Evolutionary conservation across 2,329 filamentous ascomycete species (phyloP), one percentile per base, ranked within the genome.

Genomic region (Didymella glomerata): DNA sequence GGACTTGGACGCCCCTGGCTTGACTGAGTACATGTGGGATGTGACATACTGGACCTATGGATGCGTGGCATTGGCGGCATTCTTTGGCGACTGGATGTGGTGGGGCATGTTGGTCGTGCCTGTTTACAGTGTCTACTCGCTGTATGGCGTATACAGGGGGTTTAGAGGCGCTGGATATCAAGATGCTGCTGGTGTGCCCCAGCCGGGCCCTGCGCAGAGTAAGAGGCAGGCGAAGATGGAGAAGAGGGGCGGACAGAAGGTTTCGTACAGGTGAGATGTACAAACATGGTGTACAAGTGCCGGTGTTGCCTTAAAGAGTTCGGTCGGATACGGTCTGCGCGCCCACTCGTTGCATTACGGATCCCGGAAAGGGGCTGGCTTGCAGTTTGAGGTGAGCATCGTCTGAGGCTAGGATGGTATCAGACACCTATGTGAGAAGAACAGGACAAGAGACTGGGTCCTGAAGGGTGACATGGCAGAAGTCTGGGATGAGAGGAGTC

Each of bases 1-100:
- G 76, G 95, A 99, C 76, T 86, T 99, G 50, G 88, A 90, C 52
- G 91, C 92, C 10, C 85, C 89, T 32, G 95, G 95, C 4, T 80
- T 99, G 81, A 98, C 94, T 11, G 95, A 97, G 80, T 98, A 96
- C 82, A 92, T 98, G 90, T 99, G 96, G 85, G 95, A 99, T 79
- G 86, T 97, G 48, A 82, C 97, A 52, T 98, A 97, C 86, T 92
- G 96, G 81, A 97, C 93, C 0, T 97, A 93, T 89, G 88, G 86
- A 11, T 90, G 88, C 53, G 81, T 92, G 40, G 78, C 89, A 9
- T 77, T 90, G n/a, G 93, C 89, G 14, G 84, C 90, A 16, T 64
- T 96, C 27, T 85, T 94, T 47, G 95, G 95, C 4, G 93, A 97
- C 76, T 89, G 89, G 81, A 91, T 82, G 3, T 91, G 89, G 89